Evolutionary conservation across 129 eudicot genomes (phyloP).

Genomic region (Apium graveolens): DNA sequence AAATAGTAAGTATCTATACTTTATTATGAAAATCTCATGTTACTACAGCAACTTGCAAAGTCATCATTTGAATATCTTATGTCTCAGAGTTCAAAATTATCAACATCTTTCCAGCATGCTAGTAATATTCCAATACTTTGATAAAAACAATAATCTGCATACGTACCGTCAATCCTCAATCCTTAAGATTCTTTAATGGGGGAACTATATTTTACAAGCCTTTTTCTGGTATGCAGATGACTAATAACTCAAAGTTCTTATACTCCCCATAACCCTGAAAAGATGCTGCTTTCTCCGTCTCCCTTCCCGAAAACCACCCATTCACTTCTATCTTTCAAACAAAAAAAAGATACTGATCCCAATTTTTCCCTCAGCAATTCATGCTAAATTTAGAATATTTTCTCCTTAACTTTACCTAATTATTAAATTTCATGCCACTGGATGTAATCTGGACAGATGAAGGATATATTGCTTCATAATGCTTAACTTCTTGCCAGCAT

Average conservation of each 20-base stretch:
- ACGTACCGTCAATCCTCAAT: no score
- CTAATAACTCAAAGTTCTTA: not conserved
- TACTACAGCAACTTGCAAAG: not conserved
- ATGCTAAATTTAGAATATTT: not conserved
- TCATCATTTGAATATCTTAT: not conserved
- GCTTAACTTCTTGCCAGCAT: not conserved
- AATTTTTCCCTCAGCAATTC: not conserved
- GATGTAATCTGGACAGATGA: not conserved
- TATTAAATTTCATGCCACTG: not conserved
- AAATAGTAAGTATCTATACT: slow-evolving; percentile 29
- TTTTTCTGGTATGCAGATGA: not conserved
- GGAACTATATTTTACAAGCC: not conserved
- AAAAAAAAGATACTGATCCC: not conserved
- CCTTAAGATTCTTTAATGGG: not conserved
- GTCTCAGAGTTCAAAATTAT: not conserved
- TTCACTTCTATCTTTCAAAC: not conserved
- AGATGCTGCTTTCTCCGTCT: not conserved
- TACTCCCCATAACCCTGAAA: not conserved
- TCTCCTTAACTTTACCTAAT: not conserved
- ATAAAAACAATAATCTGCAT: not conserved
- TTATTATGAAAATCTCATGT: not conserved
- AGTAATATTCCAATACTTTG: not conserved
- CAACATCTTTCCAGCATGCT: not conserved
- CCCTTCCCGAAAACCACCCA: not conserved
- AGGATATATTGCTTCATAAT: not conserved